Percentiles rank a stretch among this genome's conserved stretches.
These are phyloP conservation scores for Penicillium ucsense DNA, from an alignment of 495 filamentous ascomycete species.

Conservation along the genomic window DNA sequence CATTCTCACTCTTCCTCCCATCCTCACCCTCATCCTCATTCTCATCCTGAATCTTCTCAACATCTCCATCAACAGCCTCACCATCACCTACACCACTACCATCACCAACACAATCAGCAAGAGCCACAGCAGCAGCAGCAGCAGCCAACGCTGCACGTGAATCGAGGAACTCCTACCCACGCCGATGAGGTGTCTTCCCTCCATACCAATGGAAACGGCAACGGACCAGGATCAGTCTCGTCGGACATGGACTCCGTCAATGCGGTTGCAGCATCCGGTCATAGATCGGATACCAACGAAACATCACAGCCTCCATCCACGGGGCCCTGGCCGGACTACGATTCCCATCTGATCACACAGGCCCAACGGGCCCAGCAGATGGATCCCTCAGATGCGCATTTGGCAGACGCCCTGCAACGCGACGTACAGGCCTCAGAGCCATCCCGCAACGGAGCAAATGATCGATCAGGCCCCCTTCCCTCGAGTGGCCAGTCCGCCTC, in stretches of 20 bases:
- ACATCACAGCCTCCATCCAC: constrained; percentile 20
- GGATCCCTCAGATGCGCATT: constrained; percentile 40
- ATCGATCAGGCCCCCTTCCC: constrained; percentile 21
- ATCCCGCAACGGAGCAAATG: constrained; percentile 21
- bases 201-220: constrained; percentile 13
- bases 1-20: not conserved
- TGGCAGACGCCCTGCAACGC: constrained; percentile 43
- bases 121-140: too few species aligned
- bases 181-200: constrained; percentile 3
- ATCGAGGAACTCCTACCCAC: not conserved
- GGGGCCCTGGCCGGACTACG: constrained; percentile 33
- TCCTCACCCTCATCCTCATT: too few species aligned
- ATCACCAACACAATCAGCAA: not conserved
- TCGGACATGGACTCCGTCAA: constrained; percentile 20
- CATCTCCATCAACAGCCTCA: not conserved
- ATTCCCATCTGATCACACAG: constrained; percentile 31
- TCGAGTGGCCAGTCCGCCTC: constrained; percentile 27
- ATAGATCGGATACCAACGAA: constrained; percentile 25
- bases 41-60: not conserved
- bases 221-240: constrained; percentile 8
- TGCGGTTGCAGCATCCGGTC: constrained; percentile 14
- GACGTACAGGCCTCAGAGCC: constrained; percentile 34
- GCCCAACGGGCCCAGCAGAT: constrained; percentile 38
- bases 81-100: not conserved
- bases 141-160: not conserved